Conservation (phyloP, 1,139 yeast genomes). For the Arxiozyma slooffiae region DNA sequence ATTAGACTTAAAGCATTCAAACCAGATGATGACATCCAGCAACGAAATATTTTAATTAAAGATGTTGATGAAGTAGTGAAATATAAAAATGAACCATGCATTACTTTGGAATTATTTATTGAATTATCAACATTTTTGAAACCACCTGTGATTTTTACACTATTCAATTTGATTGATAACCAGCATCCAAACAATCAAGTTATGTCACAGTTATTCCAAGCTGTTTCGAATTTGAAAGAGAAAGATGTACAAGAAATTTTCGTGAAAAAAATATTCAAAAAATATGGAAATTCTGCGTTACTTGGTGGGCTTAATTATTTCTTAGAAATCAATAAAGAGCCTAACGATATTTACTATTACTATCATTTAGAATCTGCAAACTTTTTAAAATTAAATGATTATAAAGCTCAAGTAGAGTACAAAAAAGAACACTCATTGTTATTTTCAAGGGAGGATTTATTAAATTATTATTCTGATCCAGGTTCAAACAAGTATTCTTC, state of each 20-base stretch:
- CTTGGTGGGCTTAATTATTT: conserved; percentile 27
- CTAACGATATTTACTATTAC: conserved; percentile 19
- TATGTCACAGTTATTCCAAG: conserved; percentile 19
- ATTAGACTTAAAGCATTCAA: conserved; percentile 17
- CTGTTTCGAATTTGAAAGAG: conserved; percentile 13
- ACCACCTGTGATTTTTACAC: conserved; percentile 5
- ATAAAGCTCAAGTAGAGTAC: conserved; percentile 19
- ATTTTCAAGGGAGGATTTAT: conserved; percentile 24
- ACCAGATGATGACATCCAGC: conserved; percentile 3
- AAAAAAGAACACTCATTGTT: conserved; percentile 12
- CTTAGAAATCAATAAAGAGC: conserved; percentile 14
- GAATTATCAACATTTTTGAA: conserved; percentile 20
- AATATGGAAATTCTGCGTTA: conserved; percentile 22
- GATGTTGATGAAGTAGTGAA: conserved; percentile 20
- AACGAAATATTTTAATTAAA: conserved; percentile 13
- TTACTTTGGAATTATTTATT: conserved; percentile 22
- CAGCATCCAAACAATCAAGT: conserved; percentile 16
- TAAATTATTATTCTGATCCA: conserved; percentile 26
- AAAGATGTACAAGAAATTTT: conserved; percentile 12
- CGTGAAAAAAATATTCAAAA: conserved; percentile 20
- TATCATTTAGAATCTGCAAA: conserved; percentile 27
- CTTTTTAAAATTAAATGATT: conserved; percentile 22
- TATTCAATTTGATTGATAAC: conserved; percentile 20
- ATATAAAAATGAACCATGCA: conserved; percentile 16
- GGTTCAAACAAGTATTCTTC: conserved; percentile 23